Base-by-base conservation (phyloP, 306 rosid species). In the Arachis stenosperma region DNA sequence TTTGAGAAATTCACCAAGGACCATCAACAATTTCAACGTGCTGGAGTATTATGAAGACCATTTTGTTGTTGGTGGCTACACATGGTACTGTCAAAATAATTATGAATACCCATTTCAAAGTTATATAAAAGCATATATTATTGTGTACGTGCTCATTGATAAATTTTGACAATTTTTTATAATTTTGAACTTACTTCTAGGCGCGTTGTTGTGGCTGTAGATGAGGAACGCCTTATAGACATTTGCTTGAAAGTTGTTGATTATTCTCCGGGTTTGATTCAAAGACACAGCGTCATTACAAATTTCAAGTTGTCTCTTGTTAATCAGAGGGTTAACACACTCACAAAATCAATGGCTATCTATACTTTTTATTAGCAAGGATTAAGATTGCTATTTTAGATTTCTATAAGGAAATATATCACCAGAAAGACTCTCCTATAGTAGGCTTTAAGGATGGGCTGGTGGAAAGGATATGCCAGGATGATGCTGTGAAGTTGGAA, bases 231-330 rank as follows among this genome's bases (percentile, higher is more conserved):
- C 17, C 0, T 17, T 17, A 17, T 33, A 86, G 84, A 54, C 73
- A 76, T 75, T 74, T 88, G 77, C 84, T 92, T 17, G 17, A 6
- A 76, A 86, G 81, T 88, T 82, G 79, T 81, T 90, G 85, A 89
- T 5, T 89, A 80, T 82, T 15, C 85, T 1, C 1, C 41, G 2
- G 30, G 74, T 4, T 80, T 87, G 81, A 86, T 89, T 1, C 46
- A 75, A 66, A 86, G 88, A 3, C 86, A 90, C 88, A 79, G 83
- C 75, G 81, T 85, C 79, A 66, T 36, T 47, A 83, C 87, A 0
- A 61, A 71, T 29, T 86, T 88, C 77, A 83, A 87, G 69, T 84
- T 90, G 84, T 80, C 84, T 29, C 79, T 90, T 67, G 77, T 84
- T 70, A 86, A 84, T 75, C 85, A 86, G 77, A 59, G 77, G n/a